Percentiles rank a stretch among this genome's conserved stretches.
Conservation (phyloP, 306 rosid species). For the Argentina anserina region DNA sequence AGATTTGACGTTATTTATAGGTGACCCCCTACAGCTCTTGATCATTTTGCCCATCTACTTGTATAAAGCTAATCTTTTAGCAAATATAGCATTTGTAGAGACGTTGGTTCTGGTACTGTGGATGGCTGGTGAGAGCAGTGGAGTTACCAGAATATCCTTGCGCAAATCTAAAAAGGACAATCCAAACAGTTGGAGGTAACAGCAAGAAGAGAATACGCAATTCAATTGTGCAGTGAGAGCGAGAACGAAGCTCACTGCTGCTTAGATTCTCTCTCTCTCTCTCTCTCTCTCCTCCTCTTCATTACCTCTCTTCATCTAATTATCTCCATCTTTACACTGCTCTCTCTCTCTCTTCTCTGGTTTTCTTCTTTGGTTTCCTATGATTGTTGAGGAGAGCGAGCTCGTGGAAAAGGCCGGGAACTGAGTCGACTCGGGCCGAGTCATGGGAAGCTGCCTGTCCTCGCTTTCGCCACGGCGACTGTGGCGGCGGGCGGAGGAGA, state of each 20-base stretch:
- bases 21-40: not conserved
- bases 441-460: constrained; percentile 71
- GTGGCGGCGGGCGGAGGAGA: not conserved
- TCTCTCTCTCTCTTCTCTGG: not conserved
- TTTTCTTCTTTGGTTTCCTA: not conserved
- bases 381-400: constrained; percentile 10
- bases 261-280: constrained; percentile 14
- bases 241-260: constrained; percentile 34
- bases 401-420: constrained; percentile 17
- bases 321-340: too few relatives aligned
- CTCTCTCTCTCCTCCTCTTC: not conserved
- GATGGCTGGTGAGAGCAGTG: not conserved
- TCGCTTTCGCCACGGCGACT: constrained; percentile 9
- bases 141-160: constrained; percentile 29
- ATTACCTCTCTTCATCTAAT: too few relatives aligned
- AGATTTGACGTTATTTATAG: not conserved
- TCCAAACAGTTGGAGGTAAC: constrained; percentile 23
- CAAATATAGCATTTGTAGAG: not conserved
- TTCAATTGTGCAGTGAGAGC: constrained; percentile 18
- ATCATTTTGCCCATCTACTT: not conserved
- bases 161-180: constrained; percentile 34
- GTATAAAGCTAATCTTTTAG: not conserved
- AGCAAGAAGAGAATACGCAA: constrained; percentile 17
- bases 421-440: constrained; percentile 41
- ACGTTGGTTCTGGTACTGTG: not conserved